Evolutionary conservation across 169 alveolate genomes (phyloP).

Genomic region (Cardiosporidium cionae): DNA sequence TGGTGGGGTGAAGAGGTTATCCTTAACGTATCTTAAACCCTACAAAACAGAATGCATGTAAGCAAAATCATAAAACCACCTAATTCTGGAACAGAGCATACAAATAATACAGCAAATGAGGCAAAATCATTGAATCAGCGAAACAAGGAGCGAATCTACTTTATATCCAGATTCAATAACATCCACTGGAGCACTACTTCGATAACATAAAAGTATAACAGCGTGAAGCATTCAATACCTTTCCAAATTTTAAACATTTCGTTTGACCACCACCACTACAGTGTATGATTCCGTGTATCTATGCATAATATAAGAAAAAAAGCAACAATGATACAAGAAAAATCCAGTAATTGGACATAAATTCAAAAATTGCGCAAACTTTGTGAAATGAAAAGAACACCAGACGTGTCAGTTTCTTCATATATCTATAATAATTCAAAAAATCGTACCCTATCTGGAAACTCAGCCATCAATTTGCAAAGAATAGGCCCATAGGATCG

Average conservation of each 20-base stretch:
- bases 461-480: neutral
- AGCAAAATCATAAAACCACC: no score
- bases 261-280: conserved; percentile 13
- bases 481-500: neutral
- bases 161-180: no score
- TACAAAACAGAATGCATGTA: neutral
- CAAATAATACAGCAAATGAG: no score
- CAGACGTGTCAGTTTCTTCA: no score
- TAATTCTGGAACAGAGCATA: no score
- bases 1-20: conserved; percentile 9
- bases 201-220: no score
- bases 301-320: neutral
- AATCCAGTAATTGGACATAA: neutral
- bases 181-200: no score
- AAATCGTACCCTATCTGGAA: neutral
- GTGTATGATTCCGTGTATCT: neutral
- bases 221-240: no score
- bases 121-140: no score
- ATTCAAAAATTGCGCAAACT: no score
- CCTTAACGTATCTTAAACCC: neutral
- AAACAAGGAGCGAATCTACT: no score
- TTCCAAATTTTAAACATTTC: conserved; percentile 3
- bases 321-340: neutral
- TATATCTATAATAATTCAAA: neutral
- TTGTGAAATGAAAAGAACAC: no score